Base-by-base conservation (phyloP, 768 basidiomycete genomes). In the Suillus discolor region DNA sequence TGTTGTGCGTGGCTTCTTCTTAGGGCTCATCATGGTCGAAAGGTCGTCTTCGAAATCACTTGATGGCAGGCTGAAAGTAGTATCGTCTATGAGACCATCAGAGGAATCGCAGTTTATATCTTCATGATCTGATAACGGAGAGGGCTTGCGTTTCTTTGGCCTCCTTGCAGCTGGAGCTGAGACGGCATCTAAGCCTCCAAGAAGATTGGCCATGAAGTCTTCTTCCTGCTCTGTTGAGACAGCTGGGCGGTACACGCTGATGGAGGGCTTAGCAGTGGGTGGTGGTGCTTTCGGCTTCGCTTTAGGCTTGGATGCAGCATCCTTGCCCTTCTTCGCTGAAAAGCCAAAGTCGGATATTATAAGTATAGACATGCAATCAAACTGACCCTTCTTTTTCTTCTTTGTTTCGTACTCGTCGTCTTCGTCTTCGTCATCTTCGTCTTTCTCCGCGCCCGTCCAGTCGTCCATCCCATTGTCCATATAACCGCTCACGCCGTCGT, bases 391-490 rank as follows among this genome's bases (percentile, higher is more conserved):
- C 41, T 60, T 82, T 11, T 55, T 55, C 73, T 77, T 82, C 71
- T 79, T 82, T 66, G 69, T 79, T 7, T 63, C 66, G 6, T 59
- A n/a, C 28, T 70, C 66, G 38, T 79, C 77, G 6, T 78, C 78
- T 20, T 77, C 88, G 49, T 85, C 85, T 62, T 87, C 88, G 11
- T 79, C 80, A 16, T 53, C 51, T 53, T 89, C 85, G 8, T 84
- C 83, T 57, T 84, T 82, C 36, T 84, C 82, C 11, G 81, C 85
- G 34, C 83, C 85, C 39, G 85, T 86, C 90, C 94, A 98, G 72
- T 97, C 96, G 65, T 99, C 97, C 89, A 95, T 90, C 6, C 97
- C 97, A 73, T 97, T 94, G 80, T 99, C 97, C 75, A 91, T 89
- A 71, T 99, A 99, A 6, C 94, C 97, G 16, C 82, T 85, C 0